Evolutionary conservation across 1,284 basidiomycete genomes (phyloP).

Genomic region (Termitomyces sp.): DNA sequence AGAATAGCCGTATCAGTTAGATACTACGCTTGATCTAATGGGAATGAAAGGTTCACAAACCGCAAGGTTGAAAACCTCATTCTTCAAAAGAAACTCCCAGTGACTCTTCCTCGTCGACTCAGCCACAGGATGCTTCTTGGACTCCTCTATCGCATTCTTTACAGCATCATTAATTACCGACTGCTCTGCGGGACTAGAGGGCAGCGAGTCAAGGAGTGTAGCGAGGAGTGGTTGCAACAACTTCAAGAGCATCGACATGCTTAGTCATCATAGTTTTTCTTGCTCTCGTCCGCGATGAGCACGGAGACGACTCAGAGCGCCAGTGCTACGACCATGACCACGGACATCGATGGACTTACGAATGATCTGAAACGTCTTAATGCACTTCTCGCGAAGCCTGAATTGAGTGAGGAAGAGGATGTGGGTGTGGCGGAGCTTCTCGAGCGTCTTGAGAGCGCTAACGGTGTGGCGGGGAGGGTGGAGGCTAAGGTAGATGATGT

Average conservation of each 20-base stretch:
- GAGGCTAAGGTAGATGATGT: slow-evolving; percentile 55
- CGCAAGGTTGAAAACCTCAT: slow-evolving; percentile 62
- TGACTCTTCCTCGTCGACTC: slow-evolving; percentile 56
- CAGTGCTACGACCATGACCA: neutral
- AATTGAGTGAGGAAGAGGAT: slow-evolving; percentile 29
- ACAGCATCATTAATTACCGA: slow-evolving; percentile 46
- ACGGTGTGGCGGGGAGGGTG: slow-evolving; percentile 50
- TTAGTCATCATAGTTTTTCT: slow-evolving; percentile 7
- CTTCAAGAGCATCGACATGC: slow-evolving; percentile 27
- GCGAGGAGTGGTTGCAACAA: slow-evolving; percentile 38
- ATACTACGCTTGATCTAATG: neutral
- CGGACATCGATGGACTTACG: slow-evolving; percentile 22
- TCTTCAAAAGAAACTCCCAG: slow-evolving; percentile 69
- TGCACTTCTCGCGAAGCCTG: slow-evolving; percentile 31
- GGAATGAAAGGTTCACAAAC: slow-evolving; percentile 36
- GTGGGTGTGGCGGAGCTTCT: slow-evolving; percentile 44
- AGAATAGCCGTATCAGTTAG: slow-evolving; percentile 5
- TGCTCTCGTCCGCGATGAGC: slow-evolving; percentile 5
- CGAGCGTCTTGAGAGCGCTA: slow-evolving; percentile 44
- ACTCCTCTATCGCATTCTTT: slow-evolving; percentile 37
- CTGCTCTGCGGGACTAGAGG: slow-evolving; percentile 43
- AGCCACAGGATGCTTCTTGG: slow-evolving; percentile 36
- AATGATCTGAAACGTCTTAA: slow-evolving; percentile 32
- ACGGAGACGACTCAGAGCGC: neutral
- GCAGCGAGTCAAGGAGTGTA: slow-evolving; percentile 47